A percentile compares a stretch with the other conserved stretches of the same genome.
These are phyloP conservation scores for Hypoxylon rickii DNA, from an alignment of 495 filamentous ascomycete genomes.

Conservation along the genomic window DNA sequence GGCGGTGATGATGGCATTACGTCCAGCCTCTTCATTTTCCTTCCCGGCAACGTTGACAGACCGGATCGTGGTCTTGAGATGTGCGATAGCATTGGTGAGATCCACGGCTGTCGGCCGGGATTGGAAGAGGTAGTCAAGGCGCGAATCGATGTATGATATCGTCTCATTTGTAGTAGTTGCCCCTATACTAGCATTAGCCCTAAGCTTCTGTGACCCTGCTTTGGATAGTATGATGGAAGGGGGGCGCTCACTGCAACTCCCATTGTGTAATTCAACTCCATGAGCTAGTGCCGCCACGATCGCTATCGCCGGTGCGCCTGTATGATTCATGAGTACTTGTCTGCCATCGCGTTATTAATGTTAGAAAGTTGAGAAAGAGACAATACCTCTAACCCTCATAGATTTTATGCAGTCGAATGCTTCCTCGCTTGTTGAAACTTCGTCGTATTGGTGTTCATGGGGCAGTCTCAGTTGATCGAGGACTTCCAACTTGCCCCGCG, in stretches of 20 bases:
- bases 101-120: constrained; percentile 95
- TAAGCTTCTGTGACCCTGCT: background rate
- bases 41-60: constrained; percentile 39
- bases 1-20: constrained; percentile 55
- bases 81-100: constrained; percentile 82
- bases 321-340: constrained; percentile 1
- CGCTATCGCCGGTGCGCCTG: constrained; percentile 89
- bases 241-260: constrained; percentile 48
- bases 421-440: constrained; percentile 73
- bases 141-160: constrained; percentile 67
- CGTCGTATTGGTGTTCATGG: constrained; percentile 80
- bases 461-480: constrained; percentile 90
- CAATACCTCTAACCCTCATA: constrained; percentile 80
- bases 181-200: constrained; percentile 11
- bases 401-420: constrained; percentile 90
- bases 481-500: constrained; percentile 75
- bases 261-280: constrained; percentile 70
- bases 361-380: background rate
- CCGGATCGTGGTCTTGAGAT: constrained; percentile 66
- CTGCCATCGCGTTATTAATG: no score
- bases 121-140: constrained; percentile 79
- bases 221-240: background rate
- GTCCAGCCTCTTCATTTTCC: constrained; percentile 40
- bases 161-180: constrained; percentile 60
- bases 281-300: constrained; percentile 91